Evolutionary conservation across 768 basidiomycete species (phyloP), one percentile per base, ranked within the genome.

Genomic region (Boletus rufocinnamomeus): DNA sequence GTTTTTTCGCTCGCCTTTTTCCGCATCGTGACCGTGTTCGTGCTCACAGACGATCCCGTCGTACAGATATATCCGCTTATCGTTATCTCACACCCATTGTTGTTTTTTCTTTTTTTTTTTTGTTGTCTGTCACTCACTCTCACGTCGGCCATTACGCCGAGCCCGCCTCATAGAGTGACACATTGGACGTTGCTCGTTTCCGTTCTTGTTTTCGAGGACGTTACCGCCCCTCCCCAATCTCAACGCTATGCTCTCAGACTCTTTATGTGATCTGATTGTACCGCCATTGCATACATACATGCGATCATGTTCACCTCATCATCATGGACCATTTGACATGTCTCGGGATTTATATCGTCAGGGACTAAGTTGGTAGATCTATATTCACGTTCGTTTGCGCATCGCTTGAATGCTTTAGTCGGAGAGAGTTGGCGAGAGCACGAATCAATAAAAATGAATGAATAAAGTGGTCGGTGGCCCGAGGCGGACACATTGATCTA

Each of bases 61-160:
- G 19, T 27, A 13, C 19, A 54, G 52, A 52, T 34, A 46, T 49
- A 52, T 52, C 34, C 25, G 8, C 19, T 52, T 52, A 34, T 54
- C 32, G 30, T 13, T 32, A 30, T 50, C 28, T 38, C 50, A 11
- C 48, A 34, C 13, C 32, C 19, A 8, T n/a, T 34, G 30, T 35
- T 54, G 21, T 23, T 44, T 9, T 17, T 44, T 9, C 8, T n/a
- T 8, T 17, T 34, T 50, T 23, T 5, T 9, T 19, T 28, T 30
- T 34, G 47, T 54, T 35, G 53, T 52, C 52, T 35, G 53, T 52
- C 52, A 44, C n/a, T 34, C 50, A 23, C 48, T 14, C 34, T 34
- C 32, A 19, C 17, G 16, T 34, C 23, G 23, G 32, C 49, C 21
- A 19, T 11, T 16, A 17, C 21, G 49, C 34, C 16, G 16, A 50